phyloP scores from a whole-genome alignment of 2,329 filamentous ascomycete species.

The Hypoxylon sp. region DNA sequence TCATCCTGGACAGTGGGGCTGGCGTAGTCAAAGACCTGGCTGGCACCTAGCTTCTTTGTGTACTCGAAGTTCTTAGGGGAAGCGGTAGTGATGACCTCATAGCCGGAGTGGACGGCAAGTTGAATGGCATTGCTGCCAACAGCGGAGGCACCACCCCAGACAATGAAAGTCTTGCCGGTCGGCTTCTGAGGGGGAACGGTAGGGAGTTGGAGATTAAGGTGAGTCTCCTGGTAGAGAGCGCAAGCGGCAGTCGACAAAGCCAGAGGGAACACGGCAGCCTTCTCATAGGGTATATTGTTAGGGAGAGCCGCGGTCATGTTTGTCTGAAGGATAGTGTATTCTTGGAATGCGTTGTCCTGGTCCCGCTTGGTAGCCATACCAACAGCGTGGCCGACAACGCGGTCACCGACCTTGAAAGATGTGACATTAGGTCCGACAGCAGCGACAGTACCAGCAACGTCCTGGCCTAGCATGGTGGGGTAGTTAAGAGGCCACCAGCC shows the following conservation, averaged over 20 bases:
- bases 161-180: constrained; percentile 51
- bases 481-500: constrained; percentile 54
- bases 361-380: constrained; percentile 43
- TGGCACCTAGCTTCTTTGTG: constrained; percentile 45
- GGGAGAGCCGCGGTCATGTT: constrained; percentile 51
- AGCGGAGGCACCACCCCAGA: constrained; percentile 58
- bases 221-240: constrained; percentile 50
- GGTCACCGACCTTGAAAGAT: constrained; percentile 54
- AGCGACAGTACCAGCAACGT: constrained; percentile 54
- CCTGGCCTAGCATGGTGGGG: constrained; percentile 55
- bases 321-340: constrained; percentile 49
- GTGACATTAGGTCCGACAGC: constrained; percentile 50
- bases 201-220: constrained; percentile 49
- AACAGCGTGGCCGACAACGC: constrained; percentile 48
- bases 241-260: constrained; percentile 51
- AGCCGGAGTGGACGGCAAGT: constrained; percentile 58
- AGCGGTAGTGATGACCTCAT: constrained; percentile 58
- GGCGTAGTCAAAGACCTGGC: constrained; percentile 48
- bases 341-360: constrained; percentile 53
- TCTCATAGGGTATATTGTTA: constrained; percentile 49
- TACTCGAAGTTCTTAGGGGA: constrained; percentile 52
- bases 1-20: constrained; percentile 47
- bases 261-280: constrained; percentile 53
- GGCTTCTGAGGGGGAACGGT: constrained; percentile 39
- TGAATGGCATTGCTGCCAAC: constrained; percentile 62